phyloP scores from a whole-genome alignment of 108 stramenopile species.

The Asterionellopsis glacialis region DNA sequence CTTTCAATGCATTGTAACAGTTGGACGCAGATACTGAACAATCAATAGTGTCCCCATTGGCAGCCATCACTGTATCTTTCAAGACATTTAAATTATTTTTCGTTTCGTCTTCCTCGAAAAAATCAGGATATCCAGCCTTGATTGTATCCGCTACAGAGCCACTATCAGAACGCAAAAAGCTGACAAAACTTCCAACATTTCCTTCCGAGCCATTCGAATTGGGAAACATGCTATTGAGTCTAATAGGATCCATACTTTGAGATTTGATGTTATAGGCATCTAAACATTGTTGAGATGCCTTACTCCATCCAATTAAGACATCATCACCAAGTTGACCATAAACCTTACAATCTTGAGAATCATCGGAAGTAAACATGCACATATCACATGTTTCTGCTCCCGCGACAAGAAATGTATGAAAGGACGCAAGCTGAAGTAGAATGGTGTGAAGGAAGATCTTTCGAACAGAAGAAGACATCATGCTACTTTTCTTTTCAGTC shows the following conservation, averaged over 20 bases:
- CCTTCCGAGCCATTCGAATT: conserved; percentile 10
- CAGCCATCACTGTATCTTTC: conserved; percentile 6
- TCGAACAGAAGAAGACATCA: too few relatives aligned
- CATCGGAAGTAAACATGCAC: conserved; percentile 18
- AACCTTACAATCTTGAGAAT: conserved; percentile 26
- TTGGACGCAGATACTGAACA: conserved; percentile 9
- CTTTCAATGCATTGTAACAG: conserved; percentile 29
- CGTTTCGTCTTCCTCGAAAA: conserved; percentile 13
- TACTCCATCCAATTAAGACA: conserved; percentile 18
- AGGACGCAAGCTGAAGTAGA: too few relatives aligned
- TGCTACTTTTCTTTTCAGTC: too few relatives aligned
- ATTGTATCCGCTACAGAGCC: not conserved
- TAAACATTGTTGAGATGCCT: conserved; percentile 20
- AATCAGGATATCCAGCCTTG: not conserved
- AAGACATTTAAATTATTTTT: conserved; percentile 7
- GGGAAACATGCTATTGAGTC: conserved; percentile 7
- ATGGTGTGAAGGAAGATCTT: too few relatives aligned
- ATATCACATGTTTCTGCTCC: not conserved
- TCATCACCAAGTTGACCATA: conserved; percentile 25
- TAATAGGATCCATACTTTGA: conserved; percentile 10
- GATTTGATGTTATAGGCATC: conserved; percentile 21
- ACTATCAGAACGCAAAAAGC: conserved; percentile 8
- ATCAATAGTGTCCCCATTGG: conserved; percentile 13
- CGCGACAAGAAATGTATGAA: not conserved
- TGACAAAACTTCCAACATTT: conserved; percentile 15